Evolutionary conservation across 2,329 filamentous ascomycete species (phyloP).

Genomic region (Pseudovirgaria hyperparasitica): DNA sequence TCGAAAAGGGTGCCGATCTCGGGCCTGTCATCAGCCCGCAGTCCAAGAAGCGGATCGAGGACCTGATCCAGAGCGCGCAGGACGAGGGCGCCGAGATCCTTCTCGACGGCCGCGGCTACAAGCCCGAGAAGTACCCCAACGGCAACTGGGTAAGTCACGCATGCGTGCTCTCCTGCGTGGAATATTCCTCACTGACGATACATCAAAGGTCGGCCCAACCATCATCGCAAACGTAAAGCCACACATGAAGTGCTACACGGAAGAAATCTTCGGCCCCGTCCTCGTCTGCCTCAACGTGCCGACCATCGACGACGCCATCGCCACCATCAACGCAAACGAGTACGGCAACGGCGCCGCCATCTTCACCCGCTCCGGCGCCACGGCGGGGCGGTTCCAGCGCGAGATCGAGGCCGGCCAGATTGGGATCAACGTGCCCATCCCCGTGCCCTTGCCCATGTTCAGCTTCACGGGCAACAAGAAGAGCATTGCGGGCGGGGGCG

Average conservation of each 20-base stretch:
- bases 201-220: slow-evolving; percentile 57
- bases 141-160: slow-evolving; percentile 55
- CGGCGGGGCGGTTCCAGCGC: slow-evolving; percentile 65
- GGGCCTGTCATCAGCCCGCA: slow-evolving; percentile 72
- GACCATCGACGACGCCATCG: slow-evolving; percentile 67
- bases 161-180: too few species aligned
- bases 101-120: slow-evolving; percentile 66
- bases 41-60: slow-evolving; percentile 67
- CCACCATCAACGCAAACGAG: slow-evolving; percentile 73
- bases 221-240: slow-evolving; percentile 71
- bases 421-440: slow-evolving; percentile 74
- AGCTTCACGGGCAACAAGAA: slow-evolving; percentile 63
- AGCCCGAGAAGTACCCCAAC: slow-evolving; percentile 66
- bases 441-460: slow-evolving; percentile 49
- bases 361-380: slow-evolving; percentile 67
- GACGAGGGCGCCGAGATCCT: slow-evolving; percentile 70
- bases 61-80: slow-evolving; percentile 63
- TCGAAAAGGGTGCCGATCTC: slow-evolving; percentile 67
- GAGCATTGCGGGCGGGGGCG: slow-evolving; percentile 80
- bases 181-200: not conserved
- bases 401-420: slow-evolving; percentile 78
- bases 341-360: slow-evolving; percentile 81
- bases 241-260: slow-evolving; percentile 71
- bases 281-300: slow-evolving; percentile 69
- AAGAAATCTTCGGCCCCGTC: slow-evolving; percentile 80